Evolutionary conservation across 805 yeast genomes (phyloP).

Genomic region (Tetrapisispora taiwanensis): DNA sequence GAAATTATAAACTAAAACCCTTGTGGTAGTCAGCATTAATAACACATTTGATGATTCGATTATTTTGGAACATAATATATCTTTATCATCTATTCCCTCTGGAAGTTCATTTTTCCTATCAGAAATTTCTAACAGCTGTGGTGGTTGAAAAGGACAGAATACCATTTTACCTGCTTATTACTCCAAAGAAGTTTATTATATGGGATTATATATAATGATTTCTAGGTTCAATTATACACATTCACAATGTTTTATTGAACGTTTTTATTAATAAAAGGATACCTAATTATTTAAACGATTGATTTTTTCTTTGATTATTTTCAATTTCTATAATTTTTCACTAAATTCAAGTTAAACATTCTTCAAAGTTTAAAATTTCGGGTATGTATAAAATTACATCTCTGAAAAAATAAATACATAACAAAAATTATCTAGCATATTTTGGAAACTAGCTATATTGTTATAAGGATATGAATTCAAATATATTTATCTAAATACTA

Average conservation of each 20-base stretch:
- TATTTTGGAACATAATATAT: background rate
- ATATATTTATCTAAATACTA: no score
- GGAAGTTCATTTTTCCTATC: background rate
- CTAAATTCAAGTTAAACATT: background rate
- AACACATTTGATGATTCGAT: conserved; percentile 21
- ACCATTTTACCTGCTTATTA: background rate
- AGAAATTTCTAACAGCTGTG: background rate
- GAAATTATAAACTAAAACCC: conserved; percentile 24
- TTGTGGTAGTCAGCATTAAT: conserved; percentile 20
- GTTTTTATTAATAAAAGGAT: no score
- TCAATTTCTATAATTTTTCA: background rate
- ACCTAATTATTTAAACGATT: no score
- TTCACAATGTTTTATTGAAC: background rate
- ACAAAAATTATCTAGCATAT: no score
- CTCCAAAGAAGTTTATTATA: background rate
- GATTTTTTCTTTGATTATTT: no score
- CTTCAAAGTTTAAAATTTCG: background rate
- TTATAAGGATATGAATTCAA: no score
- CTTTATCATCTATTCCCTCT: background rate
- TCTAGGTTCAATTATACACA: no score
- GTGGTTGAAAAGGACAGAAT: background rate
- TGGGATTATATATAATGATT: no score
- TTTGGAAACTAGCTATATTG: no score
- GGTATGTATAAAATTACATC: background rate
- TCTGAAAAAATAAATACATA: no score